Percentiles rank a stretch among this genome's conserved stretches.
Evolutionary conservation across 441 rosid genomes (phyloP).

Genomic region (Pelargonium cotyledonis): DNA sequence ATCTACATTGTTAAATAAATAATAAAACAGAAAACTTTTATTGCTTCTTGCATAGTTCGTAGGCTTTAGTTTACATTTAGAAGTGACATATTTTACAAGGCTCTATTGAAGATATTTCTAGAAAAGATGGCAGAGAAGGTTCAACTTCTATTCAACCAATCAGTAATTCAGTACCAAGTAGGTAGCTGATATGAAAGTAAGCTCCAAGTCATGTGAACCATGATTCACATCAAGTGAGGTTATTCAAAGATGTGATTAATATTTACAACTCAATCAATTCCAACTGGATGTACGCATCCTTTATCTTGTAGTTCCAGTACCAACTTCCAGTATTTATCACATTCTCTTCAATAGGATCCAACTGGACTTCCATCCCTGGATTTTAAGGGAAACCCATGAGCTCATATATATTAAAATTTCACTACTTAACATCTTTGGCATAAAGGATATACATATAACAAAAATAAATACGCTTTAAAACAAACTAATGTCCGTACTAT

Average conservation of each 20-base stretch:
- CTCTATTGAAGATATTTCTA: constrained; percentile 2
- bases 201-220: constrained; percentile 35
- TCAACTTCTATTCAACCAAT: constrained; percentile 56
- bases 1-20: not conserved
- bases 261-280: constrained; percentile 43
- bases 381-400: constrained; percentile 6
- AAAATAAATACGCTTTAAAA: not conserved
- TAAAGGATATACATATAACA: not conserved
- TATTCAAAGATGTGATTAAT: not conserved
- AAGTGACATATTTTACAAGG: constrained; percentile 9
- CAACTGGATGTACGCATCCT: constrained; percentile 49
- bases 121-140: constrained; percentile 22
- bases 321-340: constrained; percentile 70
- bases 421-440: not conserved
- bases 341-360: constrained; percentile 42
- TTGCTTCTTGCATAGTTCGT: not conserved
- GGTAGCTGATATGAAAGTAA: not conserved
- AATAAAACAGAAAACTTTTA: not conserved
- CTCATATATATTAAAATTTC: not conserved
- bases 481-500: not conserved
- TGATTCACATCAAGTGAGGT: constrained; percentile 35
- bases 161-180: constrained; percentile 15
- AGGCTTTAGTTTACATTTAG: not conserved
- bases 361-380: constrained; percentile 48
- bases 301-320: constrained; percentile 70